Evolutionary conservation across 1,284 basidiomycete species (phyloP).

Genomic region (Ustilago shanxiensis): DNA sequence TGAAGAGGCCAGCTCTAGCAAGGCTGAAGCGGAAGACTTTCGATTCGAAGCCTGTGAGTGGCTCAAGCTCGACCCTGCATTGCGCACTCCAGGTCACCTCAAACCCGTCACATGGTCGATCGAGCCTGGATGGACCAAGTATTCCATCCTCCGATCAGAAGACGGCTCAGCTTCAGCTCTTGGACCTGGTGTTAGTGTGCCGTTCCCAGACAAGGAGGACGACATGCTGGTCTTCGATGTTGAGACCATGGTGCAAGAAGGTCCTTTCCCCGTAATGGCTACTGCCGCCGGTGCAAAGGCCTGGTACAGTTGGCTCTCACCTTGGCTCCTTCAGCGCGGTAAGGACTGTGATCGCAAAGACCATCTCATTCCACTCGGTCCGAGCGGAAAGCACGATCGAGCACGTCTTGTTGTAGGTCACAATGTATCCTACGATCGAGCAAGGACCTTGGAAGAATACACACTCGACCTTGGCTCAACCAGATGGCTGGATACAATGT

Average conservation of each 20-base stretch:
- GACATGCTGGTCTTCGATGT: slow-evolving; percentile 90
- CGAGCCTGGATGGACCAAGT: slow-evolving; percentile 90
- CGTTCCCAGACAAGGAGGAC: slow-evolving; percentile 74
- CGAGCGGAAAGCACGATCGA: slow-evolving; percentile 38
- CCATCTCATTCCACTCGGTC: slow-evolving; percentile 82
- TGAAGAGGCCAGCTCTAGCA: slow-evolving; percentile 8
- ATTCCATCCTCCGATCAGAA: slow-evolving; percentile 73
- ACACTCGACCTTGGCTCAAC: slow-evolving; percentile 78
- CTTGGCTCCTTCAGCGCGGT: slow-evolving; percentile 84
- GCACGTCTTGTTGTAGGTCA: slow-evolving; percentile 86
- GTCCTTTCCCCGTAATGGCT: slow-evolving; percentile 88
- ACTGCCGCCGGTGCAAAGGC: slow-evolving; percentile 84
- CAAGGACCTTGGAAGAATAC: slow-evolving; percentile 88
- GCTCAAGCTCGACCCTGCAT: slow-evolving; percentile 56
- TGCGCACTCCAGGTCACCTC: slow-evolving; percentile 50
- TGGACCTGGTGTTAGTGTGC: slow-evolving; percentile 66
- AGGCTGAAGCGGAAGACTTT: slow-evolving; percentile 26
- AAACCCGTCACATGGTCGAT: slow-evolving; percentile 79
- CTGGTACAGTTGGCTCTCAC: slow-evolving; percentile 97
- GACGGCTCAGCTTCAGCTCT: slow-evolving; percentile 52
- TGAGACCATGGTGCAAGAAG: slow-evolving; percentile 87
- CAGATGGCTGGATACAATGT: slow-evolving; percentile 94
- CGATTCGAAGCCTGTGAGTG: slow-evolving; percentile 55
- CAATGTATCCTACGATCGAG: slow-evolving; percentile 94
- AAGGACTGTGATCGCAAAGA: slow-evolving; percentile 72